Evolutionary conservation across 1,139 yeast genomes (phyloP), one percentile per base, ranked within the genome.

Genomic region (Magnusiomyces sp.): DNA sequence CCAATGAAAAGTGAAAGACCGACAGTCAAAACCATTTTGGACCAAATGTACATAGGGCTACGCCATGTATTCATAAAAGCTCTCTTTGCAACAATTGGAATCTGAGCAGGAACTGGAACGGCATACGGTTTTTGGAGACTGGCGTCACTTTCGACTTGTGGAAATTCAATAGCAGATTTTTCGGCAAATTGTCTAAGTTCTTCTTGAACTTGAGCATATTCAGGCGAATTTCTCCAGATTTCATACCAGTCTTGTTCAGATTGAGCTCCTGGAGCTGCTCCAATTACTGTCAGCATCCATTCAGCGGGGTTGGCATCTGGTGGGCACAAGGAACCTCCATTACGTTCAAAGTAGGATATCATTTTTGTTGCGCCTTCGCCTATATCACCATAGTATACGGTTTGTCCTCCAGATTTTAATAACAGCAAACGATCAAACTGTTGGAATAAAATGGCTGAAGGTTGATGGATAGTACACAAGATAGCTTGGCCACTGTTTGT

Each of bases 221-320:
- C 83, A 0, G 66, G 63, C 4, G 85, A 79, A 46, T 70, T 69
- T 58, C 69, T 66, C 88, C 88, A 81, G 23, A 78, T 81, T 53
- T 79, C 76, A 55, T 73, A 71, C 63, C 77, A 81, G n/a, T n/a
- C n/a, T n/a, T n/a, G n/a, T n/a, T n/a, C n/a, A n/a, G n/a, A n/a
- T n/a, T n/a, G n/a, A n/a, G 62, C 75, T 31, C 88, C 89, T 4
- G 90, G 89, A 32, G 89, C 90, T 39, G 89, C 89, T 50, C 89
- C 89, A 62, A 83, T 81, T 81, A 58, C 76, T 78, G 43, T 69
- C 71, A 37, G 84, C 84, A 81, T 81, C 84, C 85, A 81, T 62
- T 81, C 88, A 2, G 87, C 87, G 7, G 87, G 88, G 58, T 81
- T 81, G 4, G 83, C 85, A 47, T 73, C 74, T 16, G 71, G 68